Evolutionary conservation across 139 green algal species (phyloP).

Genomic region (Chlamydomonas applanata): DNA sequence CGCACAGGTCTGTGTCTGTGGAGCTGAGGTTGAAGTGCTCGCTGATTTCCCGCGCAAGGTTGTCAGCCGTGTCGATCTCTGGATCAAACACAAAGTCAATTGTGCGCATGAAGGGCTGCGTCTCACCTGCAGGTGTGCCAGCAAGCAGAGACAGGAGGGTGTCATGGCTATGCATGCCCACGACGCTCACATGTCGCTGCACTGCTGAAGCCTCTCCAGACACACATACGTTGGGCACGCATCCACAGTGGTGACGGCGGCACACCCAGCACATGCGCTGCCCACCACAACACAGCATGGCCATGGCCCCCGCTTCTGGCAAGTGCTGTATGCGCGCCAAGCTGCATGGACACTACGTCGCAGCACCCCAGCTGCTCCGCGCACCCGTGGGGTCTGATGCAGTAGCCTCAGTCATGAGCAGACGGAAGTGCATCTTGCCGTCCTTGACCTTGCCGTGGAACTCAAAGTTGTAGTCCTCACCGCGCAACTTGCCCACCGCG

Average conservation of each 20-base stretch:
- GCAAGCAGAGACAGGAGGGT: not conserved
- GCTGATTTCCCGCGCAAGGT: constrained; percentile 89
- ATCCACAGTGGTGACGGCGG: too few species aligned
- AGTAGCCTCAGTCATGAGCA: constrained; percentile 71
- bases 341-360: too few species aligned
- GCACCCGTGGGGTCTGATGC: constrained; percentile 7
- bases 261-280: too few species aligned
- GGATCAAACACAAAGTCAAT: constrained; percentile 97
- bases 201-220: too few species aligned
- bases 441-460: constrained; percentile 77
- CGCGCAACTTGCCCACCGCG: constrained; percentile 72
- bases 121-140: constrained; percentile 22
- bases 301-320: not conserved
- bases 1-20: constrained; percentile 90
- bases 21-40: constrained; percentile 85
- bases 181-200: too few species aligned
- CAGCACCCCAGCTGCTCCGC: not conserved
- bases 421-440: constrained; percentile 83
- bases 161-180: too few species aligned
- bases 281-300: not conserved
- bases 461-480: constrained; percentile 90
- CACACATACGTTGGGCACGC: too few species aligned
- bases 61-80: constrained; percentile 85
- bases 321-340: not conserved
- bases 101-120: constrained; percentile 58